Percentiles rank a stretch among this genome's conserved stretches.
Evolutionary conservation across 371 early-diverging fungal species (phyloP).

Genomic region (Saksenaea vasiformis): DNA sequence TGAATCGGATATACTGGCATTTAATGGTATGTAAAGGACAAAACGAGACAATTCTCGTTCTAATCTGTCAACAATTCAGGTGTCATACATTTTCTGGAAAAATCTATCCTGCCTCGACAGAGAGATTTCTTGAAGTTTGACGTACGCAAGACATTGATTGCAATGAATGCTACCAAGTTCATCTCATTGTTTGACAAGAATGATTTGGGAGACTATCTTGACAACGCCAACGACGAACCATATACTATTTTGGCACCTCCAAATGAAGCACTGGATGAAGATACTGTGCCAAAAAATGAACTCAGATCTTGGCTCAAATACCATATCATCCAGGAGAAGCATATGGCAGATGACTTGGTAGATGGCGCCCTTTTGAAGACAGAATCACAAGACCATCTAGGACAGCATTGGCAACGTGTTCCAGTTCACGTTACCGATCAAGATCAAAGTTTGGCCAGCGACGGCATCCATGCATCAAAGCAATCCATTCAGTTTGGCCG

Average conservation of each 20-base stretch:
- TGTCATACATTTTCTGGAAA: conserved; percentile 22
- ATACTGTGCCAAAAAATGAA: conserved; percentile 15
- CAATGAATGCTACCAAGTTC: conserved; percentile 52
- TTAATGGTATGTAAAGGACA: conserved; percentile 34
- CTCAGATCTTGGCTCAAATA: conserved; percentile 43
- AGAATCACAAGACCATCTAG: conserved; percentile 37
- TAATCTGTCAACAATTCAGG: conserved; percentile 11
- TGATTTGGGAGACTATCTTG: conserved; percentile 46
- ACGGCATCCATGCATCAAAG: neutral
- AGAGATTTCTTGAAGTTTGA: conserved; percentile 15
- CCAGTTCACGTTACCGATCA: conserved; percentile 29
- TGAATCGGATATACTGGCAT: conserved; percentile 34
- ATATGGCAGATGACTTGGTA: conserved; percentile 23
- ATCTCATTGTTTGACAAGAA: conserved; percentile 45
- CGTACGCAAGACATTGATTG: conserved; percentile 26
- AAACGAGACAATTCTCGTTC: neutral
- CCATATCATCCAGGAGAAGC: conserved; percentile 49
- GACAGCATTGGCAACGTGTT: conserved; percentile 37
- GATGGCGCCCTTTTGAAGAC: conserved; percentile 52
- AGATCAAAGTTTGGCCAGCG: conserved; percentile 1
- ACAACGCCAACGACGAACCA: conserved; percentile 26
- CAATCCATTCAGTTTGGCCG: conserved; percentile 38
- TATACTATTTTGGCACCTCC: conserved; percentile 55
- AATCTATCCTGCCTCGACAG: conserved; percentile 14
- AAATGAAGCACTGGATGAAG: conserved; percentile 35